Evolutionary conservation across 2,329 filamentous ascomycete species (phyloP), one percentile per base, ranked within the genome.

Genomic region (Epichloe glyceriae): DNA sequence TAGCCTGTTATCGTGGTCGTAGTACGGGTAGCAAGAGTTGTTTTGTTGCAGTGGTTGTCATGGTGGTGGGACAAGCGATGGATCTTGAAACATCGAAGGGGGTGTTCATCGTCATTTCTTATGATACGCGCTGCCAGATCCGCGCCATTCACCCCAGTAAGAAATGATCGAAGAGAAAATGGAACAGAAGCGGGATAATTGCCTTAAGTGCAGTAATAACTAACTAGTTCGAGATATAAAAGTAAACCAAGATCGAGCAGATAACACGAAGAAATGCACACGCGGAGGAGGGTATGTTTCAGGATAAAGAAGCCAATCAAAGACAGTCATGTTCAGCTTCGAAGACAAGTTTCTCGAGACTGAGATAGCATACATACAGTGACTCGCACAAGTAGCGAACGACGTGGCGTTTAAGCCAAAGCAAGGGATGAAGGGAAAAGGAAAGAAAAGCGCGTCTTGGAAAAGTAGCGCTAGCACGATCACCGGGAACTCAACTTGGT

Each of bases 41-140:
- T 19, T 30, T 17, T 47, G 35, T 40, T n/a, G 35, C 37, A 20
- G n/a, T 11, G 3, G 47, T 26, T 19, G 17, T 40, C 7, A n/a
- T 47, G 14, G 30, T 37, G 12, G 47, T 50, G 33, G 47, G 40
- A 50, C 47, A 7, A 33, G 47, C 19, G 51, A 45, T 22, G 51
- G 46, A 52, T 19, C 47, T 50, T 54, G 55, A 56, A 55, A 55
- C 55, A 52, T 47, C 43, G 39, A 42, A 49, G 7, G 50, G 50
- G 52, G 8, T 30, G 15, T 12, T 44, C 41, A 26, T 22, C 46
- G 7, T 19, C 30, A 44, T 44, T 10, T 50, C 26, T 30, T 11
- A 33, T 17, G 8, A 19, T 7, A 7, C n/a, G 15, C 12, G 35
- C 5, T 39, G 46, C 22, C 22, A n/a, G 33, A 20, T 39, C n/a